These are phyloP conservation scores for Metschnikowia proteae DNA, from an alignment of 805 yeast genomes.

Conservation along the genomic window DNA sequence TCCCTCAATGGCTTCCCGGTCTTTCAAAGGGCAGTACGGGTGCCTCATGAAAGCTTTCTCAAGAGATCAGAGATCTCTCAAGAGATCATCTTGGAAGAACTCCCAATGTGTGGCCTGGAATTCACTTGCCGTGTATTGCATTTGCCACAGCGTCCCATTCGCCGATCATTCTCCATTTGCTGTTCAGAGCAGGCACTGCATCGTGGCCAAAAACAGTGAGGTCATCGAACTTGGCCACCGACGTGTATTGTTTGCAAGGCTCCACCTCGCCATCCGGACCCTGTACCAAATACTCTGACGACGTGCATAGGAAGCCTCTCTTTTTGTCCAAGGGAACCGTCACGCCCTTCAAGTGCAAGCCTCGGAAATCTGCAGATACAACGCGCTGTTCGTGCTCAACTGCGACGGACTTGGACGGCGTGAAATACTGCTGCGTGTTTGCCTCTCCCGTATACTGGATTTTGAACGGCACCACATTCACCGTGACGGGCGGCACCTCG, in stretches of 20 bases:
- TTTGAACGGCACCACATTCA: constrained; percentile 14
- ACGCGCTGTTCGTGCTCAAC: constrained; percentile 5
- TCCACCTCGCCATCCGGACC: constrained; percentile 1
- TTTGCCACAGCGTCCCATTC: constrained; percentile 16
- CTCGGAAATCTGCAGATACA: constrained; percentile 14
- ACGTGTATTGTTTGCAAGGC: constrained; percentile 10
- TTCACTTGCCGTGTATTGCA: constrained; percentile 10
- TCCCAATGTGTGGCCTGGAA: too few species aligned
- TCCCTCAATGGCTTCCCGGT: too few species aligned
- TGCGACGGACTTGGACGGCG: constrained; percentile 9
- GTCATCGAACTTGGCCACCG: constrained; percentile 12
- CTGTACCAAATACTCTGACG: constrained; percentile 9
- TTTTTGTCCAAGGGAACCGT: constrained; percentile 7
- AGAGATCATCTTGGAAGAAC: too few species aligned
- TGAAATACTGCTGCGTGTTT: constrained; percentile 11
- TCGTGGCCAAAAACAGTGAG: constrained; percentile 17
- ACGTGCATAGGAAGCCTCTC: constrained; percentile 9
- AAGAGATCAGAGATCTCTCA: too few species aligned
- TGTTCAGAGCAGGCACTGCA: constrained; percentile 12
- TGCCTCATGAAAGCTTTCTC: too few species aligned
- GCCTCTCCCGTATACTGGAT: constrained; percentile 15
- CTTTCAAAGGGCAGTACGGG: too few species aligned
- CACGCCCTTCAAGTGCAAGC: constrained; percentile 15
- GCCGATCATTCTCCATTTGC: constrained; percentile 13
- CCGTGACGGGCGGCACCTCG: constrained; percentile 7